Base-by-base conservation (phyloP, 495 filamentous ascomycete species). In the Aspergillus affinis region DNA sequence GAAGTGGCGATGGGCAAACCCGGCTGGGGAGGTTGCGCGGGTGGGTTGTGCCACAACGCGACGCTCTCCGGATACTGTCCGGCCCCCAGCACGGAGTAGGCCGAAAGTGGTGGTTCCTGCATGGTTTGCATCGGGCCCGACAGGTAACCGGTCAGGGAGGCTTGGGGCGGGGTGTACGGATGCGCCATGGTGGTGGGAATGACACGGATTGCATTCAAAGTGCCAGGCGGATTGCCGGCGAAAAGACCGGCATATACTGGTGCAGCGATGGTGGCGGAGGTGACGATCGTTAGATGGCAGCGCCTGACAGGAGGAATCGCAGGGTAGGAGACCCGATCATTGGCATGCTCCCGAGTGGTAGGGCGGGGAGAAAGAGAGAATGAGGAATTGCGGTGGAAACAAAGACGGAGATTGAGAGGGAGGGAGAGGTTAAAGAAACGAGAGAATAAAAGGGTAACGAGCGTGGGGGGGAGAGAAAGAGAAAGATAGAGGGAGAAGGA, bases 1-100 rank as follows among this genome's bases (percentile, higher is more conserved):
- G 67, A 61, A 51, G 51, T 51, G 51, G 67, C 50, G 19, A 29
- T 29, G 50, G 23, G 23, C 18, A 26, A 17, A 3, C 23, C 9
- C 48, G 19, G 50, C 50, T 21, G 59, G 17, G 49, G 60, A 21
- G 59, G 55, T 49, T 65, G 63, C 17, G 71, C 48, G 15, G 74
- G 65, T 32, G 70, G 67, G 63, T 72, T 72, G 58, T 78, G 71
- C 78, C 78, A 81, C 45, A 75, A 70, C 8, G 77, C 76, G 36
- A 79, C 70, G 45, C 72, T 75, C 47, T 79, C 74, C 3, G 76
- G 71, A 66, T 76, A 76, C 27, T 77, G 65, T 7, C 67, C 64
- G 9, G 71, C 65, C 3, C 73, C 75, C 49, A 79, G 69, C 10
- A 80, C 52, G 12, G 72, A 72, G 54, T 70, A 76, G 29, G 75